Evolutionary conservation across 2,329 filamentous ascomycete species (phyloP), one percentile per base, ranked within the genome.

Genomic region (Curvularia lunata): DNA sequence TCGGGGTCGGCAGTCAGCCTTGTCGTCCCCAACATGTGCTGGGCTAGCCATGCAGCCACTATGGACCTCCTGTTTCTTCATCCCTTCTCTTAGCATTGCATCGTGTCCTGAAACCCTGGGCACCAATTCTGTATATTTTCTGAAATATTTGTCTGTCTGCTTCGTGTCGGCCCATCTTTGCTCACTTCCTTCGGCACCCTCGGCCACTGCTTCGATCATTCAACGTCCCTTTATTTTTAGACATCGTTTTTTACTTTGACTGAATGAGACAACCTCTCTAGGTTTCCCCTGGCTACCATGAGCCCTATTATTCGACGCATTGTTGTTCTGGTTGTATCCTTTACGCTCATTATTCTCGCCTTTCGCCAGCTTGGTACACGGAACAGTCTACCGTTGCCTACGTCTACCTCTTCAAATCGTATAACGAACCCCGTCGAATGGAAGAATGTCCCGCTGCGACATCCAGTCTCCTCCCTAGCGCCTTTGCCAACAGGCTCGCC

Each of bases 371-470:
- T 76, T 32, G 55, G 56, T 21, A 25, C 56, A n/a, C 56, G 54
- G 23, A 53, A 59, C 48, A 58, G 65, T 32, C 55, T 67, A 25
- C 70, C 62, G 7, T 59, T 51, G 27, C 67, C 68, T 28, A 70
- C 58, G 38, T 56, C 48, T 37, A 73, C 62, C 27, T 70, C 70
- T 2, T 75, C 70, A 8, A 59, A 30, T 34, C 62, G 54, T 51
- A 66, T 76, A 40, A 62, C 66, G n/a, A 52, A 64, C 12, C 73
- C 73, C 16, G 59, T 77, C 19, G 59, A 57, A 49, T 78, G 75
- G 76, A 75, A 71, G 50, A 61, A 72, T 23, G 54, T 77, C 12
- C 67, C 71, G 4, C 56, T 68, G 23, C 69, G 62, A 16, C 69
- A 75, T 43, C 72, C 75, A 1, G 64, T 78, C 6, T 52, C 71